Evolutionary conservation across 176 grass and related monocot species (phyloP).

Genomic region (Chrysopogon serrulatus): DNA sequence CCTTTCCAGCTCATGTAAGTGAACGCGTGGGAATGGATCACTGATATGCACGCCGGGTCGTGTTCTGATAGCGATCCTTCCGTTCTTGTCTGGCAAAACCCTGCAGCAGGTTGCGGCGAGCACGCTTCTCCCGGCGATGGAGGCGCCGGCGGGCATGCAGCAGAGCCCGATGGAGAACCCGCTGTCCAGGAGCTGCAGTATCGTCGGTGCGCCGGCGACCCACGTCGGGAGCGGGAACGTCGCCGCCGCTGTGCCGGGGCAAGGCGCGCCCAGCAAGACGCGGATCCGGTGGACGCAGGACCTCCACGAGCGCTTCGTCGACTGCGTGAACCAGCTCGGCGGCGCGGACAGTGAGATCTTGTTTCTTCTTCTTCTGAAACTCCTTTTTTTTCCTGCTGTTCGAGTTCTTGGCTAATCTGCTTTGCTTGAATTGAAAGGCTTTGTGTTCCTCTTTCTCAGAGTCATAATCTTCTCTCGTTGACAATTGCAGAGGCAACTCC

Average conservation of each 20-base stretch:
- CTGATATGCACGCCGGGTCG: background rate
- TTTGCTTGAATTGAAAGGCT: background rate
- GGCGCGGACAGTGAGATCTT: conserved; percentile 88
- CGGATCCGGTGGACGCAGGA: conserved; percentile 90
- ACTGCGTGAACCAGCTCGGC: conserved; percentile 75
- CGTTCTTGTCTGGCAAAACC: background rate
- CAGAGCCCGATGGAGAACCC: conserved; percentile 29
- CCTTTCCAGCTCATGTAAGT: conserved; percentile 27
- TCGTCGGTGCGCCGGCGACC: background rate
- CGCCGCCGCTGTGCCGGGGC: background rate
- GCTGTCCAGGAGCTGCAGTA: background rate
- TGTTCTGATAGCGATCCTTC: background rate
- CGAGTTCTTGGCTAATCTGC: background rate
- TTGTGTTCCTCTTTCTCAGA: background rate
- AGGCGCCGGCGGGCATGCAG: conserved; percentile 32
- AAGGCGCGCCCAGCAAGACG: conserved; percentile 46
- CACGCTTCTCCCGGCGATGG: conserved; percentile 18
- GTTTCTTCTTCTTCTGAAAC: too few relatives aligned
- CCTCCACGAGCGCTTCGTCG: conserved; percentile 81
- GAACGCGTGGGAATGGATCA: background rate
- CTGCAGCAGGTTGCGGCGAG: conserved; percentile 30
- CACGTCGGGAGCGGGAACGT: background rate
- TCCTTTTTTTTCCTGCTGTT: background rate
- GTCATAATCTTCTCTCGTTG: conserved; percentile 4
- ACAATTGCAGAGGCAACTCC: conserved; percentile 66